A percentile compares a stretch with the other conserved stretches of the same genome.
Conservation (phyloP, 2,329 filamentous ascomycete species). For the Xylariaceae sp. region DNA sequence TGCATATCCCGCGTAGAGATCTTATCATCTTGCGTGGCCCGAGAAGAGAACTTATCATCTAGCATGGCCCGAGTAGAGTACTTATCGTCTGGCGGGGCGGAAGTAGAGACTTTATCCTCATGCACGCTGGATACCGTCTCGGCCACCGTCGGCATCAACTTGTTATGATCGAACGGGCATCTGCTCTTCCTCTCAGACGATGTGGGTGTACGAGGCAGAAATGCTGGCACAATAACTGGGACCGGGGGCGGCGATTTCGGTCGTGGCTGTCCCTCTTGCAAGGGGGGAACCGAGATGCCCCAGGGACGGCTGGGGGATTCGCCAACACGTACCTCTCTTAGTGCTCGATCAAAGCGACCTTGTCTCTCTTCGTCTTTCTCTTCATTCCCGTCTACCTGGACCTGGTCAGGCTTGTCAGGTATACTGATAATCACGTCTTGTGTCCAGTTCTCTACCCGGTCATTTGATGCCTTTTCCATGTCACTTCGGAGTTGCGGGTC, state of each 20-base stretch:
- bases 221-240: slow-evolving; percentile 46
- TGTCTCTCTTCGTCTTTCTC: slow-evolving; percentile 51
- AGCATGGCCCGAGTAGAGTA: too few species aligned
- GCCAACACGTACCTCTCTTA: slow-evolving; percentile 87
- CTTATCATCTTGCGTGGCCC: too few species aligned
- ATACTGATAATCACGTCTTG: slow-evolving; percentile 59
- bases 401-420: slow-evolving; percentile 37
- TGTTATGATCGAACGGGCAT: slow-evolving; percentile 55
- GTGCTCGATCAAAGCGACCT: slow-evolving; percentile 72
- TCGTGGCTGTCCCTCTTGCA: slow-evolving; percentile 37
- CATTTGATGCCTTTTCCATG: slow-evolving; percentile 52
- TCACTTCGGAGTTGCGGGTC: slow-evolving; percentile 37
- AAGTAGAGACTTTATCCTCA: slow-evolving; percentile 25
- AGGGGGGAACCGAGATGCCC: slow-evolving; percentile 32
- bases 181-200: slow-evolving; percentile 37
- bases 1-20: too few species aligned
- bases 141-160: slow-evolving; percentile 34
- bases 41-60: too few species aligned
- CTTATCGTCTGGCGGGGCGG: neutral
- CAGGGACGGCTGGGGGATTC: slow-evolving; percentile 81
- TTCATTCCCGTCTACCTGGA: slow-evolving; percentile 36
- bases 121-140: slow-evolving; percentile 25
- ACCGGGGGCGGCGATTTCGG: slow-evolving; percentile 55
- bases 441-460: slow-evolving; percentile 82
- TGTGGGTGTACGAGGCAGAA: slow-evolving; percentile 25